phyloP scores from a whole-genome alignment of 768 basidiomycete species.

The Kwoniella sp. region DNA sequence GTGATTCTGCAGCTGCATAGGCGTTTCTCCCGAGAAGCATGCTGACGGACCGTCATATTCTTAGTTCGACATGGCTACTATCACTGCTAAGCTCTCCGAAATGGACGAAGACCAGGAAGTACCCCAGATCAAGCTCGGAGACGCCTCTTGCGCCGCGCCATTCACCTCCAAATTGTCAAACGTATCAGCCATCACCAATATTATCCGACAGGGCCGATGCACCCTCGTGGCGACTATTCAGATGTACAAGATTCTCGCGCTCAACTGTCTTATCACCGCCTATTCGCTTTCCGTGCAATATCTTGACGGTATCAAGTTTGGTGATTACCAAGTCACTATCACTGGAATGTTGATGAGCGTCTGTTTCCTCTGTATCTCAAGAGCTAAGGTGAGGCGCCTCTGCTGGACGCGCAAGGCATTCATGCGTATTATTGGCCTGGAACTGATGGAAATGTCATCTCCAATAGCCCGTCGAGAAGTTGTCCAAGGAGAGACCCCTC shows the following conservation, averaged over 20 bases:
- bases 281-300: slow-evolving; percentile 97
- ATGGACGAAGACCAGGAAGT: slow-evolving; percentile 92
- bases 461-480: slow-evolving; percentile 85
- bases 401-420: too few species aligned
- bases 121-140: slow-evolving; percentile 98
- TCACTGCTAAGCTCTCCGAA: slow-evolving; percentile 82
- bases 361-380: slow-evolving; percentile 96
- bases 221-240: slow-evolving; percentile 98
- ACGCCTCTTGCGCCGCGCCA: slow-evolving; percentile 96
- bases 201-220: slow-evolving; percentile 97
- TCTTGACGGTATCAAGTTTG: slow-evolving; percentile 97
- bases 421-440: too few species aligned
- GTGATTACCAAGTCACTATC: slow-evolving; percentile 96
- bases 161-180: slow-evolving; percentile 99
- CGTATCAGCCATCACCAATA: slow-evolving; percentile 92
- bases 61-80: slow-evolving; percentile 77
- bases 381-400: slow-evolving; percentile 91
- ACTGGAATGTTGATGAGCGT: slow-evolving; percentile 97
- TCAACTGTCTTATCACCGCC: slow-evolving; percentile 98
- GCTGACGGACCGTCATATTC: slow-evolving; percentile 26
- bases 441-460: too few species aligned
- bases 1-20: slow-evolving; percentile 27
- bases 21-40: background rate
- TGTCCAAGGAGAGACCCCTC: slow-evolving; percentile 88
- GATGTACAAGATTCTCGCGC: slow-evolving; percentile 99